Percentiles rank a stretch among this genome's conserved stretches.
Evolutionary conservation across 1,139 yeast genomes (phyloP).

Genomic region (Scheffersomyces titani): DNA sequence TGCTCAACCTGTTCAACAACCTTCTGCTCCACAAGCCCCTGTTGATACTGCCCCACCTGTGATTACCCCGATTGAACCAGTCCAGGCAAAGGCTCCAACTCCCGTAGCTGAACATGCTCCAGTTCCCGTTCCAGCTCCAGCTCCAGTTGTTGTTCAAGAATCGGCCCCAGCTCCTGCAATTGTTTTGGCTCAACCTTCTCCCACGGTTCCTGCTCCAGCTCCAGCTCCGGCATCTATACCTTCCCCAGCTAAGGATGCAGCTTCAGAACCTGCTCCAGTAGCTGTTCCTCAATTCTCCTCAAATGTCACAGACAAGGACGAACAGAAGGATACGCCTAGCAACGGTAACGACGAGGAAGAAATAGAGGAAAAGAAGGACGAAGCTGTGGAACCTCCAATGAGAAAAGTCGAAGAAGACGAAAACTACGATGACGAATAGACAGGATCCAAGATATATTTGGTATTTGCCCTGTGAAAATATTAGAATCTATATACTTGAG

Average conservation of each 20-base stretch:
- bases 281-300: conserved; percentile 23
- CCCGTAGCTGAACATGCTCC: conserved; percentile 7
- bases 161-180: conserved; percentile 8
- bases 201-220: conserved; percentile 1
- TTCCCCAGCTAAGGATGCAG: conserved; percentile 1
- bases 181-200: conserved; percentile 6
- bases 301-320: conserved; percentile 19
- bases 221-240: background rate
- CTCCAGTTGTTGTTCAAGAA: conserved; percentile 2
- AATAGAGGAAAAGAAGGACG: conserved; percentile 24
- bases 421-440: conserved; percentile 70
- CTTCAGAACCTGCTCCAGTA: conserved; percentile 5
- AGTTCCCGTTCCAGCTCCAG: conserved; percentile 10
- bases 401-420: conserved; percentile 82
- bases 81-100: conserved; percentile 5
- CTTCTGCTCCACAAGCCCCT: conserved; percentile 6
- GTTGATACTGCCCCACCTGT: conserved; percentile 9
- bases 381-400: conserved; percentile 63
- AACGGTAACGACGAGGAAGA: conserved; percentile 41
- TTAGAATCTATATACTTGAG: background rate
- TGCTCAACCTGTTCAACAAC: conserved; percentile 7
- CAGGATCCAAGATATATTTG: background rate
- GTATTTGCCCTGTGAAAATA: background rate
- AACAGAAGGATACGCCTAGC: conserved; percentile 18
- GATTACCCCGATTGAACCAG: conserved; percentile 9